phyloP scores from a whole-genome alignment of 75 land plant species.

The Pinus taeda region DNA sequence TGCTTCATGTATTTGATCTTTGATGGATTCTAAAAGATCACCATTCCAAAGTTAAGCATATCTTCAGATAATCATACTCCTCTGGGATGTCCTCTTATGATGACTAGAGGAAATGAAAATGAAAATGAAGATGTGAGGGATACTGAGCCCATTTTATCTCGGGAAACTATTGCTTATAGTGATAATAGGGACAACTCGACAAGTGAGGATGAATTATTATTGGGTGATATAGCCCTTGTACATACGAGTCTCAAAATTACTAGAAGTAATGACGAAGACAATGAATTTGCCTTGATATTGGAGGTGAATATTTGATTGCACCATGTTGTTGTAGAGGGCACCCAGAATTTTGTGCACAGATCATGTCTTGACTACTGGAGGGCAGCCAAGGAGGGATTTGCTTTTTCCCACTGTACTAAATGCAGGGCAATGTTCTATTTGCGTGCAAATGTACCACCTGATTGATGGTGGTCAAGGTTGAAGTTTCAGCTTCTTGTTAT shows the following conservation, averaged over 20 bases:
- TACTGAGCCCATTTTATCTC: slow-evolving; percentile 1
- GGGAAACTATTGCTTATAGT: neutral
- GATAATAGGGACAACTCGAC: neutral
- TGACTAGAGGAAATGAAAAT: slow-evolving; percentile 4
- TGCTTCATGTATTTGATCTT: too few species aligned
- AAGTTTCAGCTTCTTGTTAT: slow-evolving; percentile 87
- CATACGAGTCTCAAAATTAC: slow-evolving; percentile 10
- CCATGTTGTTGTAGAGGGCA: slow-evolving; percentile 94
- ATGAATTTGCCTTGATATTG: slow-evolving; percentile 72
- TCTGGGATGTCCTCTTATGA: neutral
- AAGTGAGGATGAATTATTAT: neutral
- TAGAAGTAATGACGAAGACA: slow-evolving; percentile 31
- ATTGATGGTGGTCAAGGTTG: slow-evolving; percentile 89
- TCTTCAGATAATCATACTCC: neutral
- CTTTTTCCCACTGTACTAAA: slow-evolving; percentile 95
- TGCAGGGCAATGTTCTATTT: slow-evolving; percentile 75
- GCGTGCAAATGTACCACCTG: slow-evolving; percentile 89
- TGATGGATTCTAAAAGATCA: too few species aligned
- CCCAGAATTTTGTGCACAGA: slow-evolving; percentile 93
- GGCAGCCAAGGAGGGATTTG: slow-evolving; percentile 97
- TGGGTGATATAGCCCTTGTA: slow-evolving; percentile 7
- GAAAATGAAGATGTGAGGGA: slow-evolving; percentile 5
- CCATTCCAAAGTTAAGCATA: too few species aligned
- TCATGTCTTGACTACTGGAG: slow-evolving; percentile 98
- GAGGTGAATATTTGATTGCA: slow-evolving; percentile 91